These are phyloP conservation scores for Cinnamomum micranthum DNA, from an alignment of 164 flowering plant genomes.

Conservation along the genomic window DNA sequence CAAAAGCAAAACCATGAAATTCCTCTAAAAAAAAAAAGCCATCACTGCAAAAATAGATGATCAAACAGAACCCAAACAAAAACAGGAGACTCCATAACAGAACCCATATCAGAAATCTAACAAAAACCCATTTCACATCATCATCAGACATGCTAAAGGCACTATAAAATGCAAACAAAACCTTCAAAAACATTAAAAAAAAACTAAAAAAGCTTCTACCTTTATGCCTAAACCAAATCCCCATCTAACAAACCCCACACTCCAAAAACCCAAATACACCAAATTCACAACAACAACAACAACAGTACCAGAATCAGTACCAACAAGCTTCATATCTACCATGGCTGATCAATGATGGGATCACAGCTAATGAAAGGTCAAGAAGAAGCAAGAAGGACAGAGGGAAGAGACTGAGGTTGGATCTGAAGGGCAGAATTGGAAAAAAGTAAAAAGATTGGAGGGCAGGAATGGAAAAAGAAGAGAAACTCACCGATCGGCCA, in stretches of 20 bases:
- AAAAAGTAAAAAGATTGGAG: too few species aligned
- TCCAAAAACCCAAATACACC: not conserved
- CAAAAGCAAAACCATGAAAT: not conserved
- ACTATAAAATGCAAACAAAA: not conserved
- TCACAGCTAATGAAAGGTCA: too few species aligned
- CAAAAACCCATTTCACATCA: not conserved
- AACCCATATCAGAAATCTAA: too few species aligned
- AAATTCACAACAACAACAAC: not conserved
- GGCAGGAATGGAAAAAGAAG: not conserved
- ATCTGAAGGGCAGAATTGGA: conserved; percentile 6
- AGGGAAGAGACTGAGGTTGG: not conserved
- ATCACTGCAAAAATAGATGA: not conserved
- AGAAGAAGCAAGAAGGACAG: not conserved
- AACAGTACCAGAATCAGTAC: not conserved
- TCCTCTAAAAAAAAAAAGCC: not conserved
- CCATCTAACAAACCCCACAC: not conserved
- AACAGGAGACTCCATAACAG: not conserved
- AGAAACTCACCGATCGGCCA: conserved; percentile 73
- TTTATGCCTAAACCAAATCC: not conserved
- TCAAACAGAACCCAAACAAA: not conserved
- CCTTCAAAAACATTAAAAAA: not conserved
- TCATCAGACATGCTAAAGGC: too few species aligned
- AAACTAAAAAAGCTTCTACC: not conserved
- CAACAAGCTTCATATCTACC: too few species aligned
- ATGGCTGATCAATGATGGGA: not conserved